Base-by-base conservation (phyloP, 495 filamentous ascomycete species). In the Hypoxylon perforatum region DNA sequence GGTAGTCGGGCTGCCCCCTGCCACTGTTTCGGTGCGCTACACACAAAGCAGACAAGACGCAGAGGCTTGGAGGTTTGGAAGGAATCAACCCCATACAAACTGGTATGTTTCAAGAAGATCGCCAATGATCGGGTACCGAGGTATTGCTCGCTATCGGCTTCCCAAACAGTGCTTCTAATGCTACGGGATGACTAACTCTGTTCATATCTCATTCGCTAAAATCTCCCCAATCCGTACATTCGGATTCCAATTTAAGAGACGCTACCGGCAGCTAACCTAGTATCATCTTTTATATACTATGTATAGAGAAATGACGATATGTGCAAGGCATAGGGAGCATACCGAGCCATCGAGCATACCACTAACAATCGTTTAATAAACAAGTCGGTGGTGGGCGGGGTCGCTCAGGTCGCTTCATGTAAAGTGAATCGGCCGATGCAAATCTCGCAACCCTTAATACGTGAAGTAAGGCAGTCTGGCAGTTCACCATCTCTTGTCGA, bases 41-140 rank as follows among this genome's bases (percentile, higher is more conserved):
- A 3, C 30, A 9, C 30, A n/a, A n/a, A n/a, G n/a, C 28, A 58
- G 38, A 53, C 56, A 18, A 36, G 41, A 14, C 42, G 30, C 44
- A 60, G 65, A 63, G 65, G 66, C 66, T 65, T 55, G 65, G 66
- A 49, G 36, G 33, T 14, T 45, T 33, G 61, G 30, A 65, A 65
- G 66, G 66, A 69, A 59, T 44, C 12, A 53, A 56, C 36, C 53
- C 59, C 59, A 49, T 57, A 60, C 53, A 63, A 44, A 51, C 22
- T 14, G 14, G 17, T 46, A 52, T 17, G 66, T 69, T 69, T 69
- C 66, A 61, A 45, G 25, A 54, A 23, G 22, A 56, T 64, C 46
- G 38, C 47, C 51, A 30, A 59, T 28, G n/a, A 23, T 12, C 25
- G 11, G 25, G 1, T 41, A 41, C 11, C 56, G 19, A 57, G 22